These are phyloP conservation scores for Thalia dealbata DNA, from an alignment of 176 grass and related monocot genomes.

Conservation along the genomic window DNA sequence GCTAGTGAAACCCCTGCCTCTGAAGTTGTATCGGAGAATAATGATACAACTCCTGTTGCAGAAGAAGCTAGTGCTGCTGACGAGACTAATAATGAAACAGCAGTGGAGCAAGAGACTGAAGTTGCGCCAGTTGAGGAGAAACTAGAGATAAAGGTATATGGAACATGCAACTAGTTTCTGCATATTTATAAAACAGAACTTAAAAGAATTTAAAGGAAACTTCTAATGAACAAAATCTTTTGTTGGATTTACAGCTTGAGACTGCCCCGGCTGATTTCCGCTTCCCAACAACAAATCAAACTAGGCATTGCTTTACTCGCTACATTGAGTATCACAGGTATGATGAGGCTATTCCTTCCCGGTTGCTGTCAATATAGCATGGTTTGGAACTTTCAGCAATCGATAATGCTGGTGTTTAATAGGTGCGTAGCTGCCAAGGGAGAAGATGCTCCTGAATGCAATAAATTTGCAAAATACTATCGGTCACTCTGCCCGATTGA, in stretches of 20 bases:
- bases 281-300: constrained; percentile 87
- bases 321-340: constrained; percentile 93
- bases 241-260: constrained; percentile 40
- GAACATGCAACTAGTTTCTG: background rate
- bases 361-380: background rate
- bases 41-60: constrained; percentile 1
- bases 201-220: background rate
- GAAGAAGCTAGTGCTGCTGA: background rate
- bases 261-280: constrained; percentile 81
- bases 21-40: constrained; percentile 1
- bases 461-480: constrained; percentile 78
- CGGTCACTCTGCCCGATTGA: constrained; percentile 72
- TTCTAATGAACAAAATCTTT: background rate
- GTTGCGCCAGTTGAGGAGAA: background rate
- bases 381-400: constrained; percentile 1
- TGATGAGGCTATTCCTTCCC: background rate
- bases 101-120: background rate
- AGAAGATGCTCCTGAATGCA: constrained; percentile 62
- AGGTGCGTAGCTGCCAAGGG: constrained; percentile 73
- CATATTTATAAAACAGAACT: background rate
- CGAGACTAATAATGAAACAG: background rate
- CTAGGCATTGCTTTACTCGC: constrained; percentile 79
- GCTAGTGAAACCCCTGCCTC: constrained; percentile 17
- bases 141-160: constrained; percentile 4
- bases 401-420: constrained; percentile 8